Conservation (phyloP, 2,329 filamentous ascomycete species). For the Penicillium griseofulvum region DNA sequence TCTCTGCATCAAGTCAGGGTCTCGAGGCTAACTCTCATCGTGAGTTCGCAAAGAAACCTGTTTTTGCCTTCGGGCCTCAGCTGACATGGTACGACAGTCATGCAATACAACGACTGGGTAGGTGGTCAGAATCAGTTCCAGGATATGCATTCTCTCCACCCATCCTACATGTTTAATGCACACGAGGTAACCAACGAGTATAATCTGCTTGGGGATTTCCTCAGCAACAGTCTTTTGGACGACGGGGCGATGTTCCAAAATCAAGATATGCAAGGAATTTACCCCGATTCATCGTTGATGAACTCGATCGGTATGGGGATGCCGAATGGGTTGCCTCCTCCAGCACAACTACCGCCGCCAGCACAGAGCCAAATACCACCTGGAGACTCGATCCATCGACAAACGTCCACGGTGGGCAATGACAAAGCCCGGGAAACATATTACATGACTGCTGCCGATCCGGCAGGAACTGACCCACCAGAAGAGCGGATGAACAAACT, state of each 20-base stretch:
- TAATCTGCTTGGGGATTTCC: slow-evolving; percentile 92
- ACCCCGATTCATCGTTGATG: slow-evolving; percentile 57
- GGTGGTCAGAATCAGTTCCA: slow-evolving; percentile 77
- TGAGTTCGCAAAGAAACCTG: slow-evolving; percentile 50
- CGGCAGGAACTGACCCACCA: slow-evolving; percentile 78
- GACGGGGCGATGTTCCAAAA: slow-evolving; percentile 68
- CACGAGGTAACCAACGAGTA: slow-evolving; percentile 96
- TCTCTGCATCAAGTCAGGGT: slow-evolving; percentile 64
- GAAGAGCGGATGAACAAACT: slow-evolving; percentile 95
- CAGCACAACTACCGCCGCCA: slow-evolving; percentile 35
- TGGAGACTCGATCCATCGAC: slow-evolving; percentile 59
- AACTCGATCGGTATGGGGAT: slow-evolving; percentile 41
- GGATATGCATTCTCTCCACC: slow-evolving; percentile 91
- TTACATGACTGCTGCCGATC: slow-evolving; percentile 95
- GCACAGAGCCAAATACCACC: slow-evolving; percentile 33
- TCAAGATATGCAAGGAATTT: slow-evolving; percentile 63
- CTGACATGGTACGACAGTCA: slow-evolving; percentile 54
- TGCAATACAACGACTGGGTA: slow-evolving; percentile 82
- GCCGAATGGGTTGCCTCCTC: slow-evolving; percentile 33
- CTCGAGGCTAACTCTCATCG: slow-evolving; percentile 67
- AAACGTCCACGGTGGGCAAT: slow-evolving; percentile 60
- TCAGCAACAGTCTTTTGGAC: slow-evolving; percentile 87
- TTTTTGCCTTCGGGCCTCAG: slow-evolving; percentile 10
- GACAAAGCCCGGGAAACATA: slow-evolving; percentile 77
- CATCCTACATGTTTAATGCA: slow-evolving; percentile 91